phyloP scores from a whole-genome alignment of 257 asterid genomes.

The Nicotiana sylvestris region DNA sequence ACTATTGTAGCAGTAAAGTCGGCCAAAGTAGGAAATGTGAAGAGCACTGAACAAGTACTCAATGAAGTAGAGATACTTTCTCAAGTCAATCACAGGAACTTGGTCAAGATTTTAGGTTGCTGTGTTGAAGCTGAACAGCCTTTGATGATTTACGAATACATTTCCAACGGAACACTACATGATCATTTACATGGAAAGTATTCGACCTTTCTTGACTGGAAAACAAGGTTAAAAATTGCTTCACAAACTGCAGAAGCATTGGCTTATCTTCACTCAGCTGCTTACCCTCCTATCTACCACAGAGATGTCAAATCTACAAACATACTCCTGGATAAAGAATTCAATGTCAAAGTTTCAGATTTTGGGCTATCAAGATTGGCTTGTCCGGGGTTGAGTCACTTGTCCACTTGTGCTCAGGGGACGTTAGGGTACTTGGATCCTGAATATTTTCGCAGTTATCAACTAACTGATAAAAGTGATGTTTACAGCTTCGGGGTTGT shows the following conservation, averaged over 20 bases:
- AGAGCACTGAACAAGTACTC: constrained; percentile 34
- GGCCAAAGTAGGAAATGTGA: constrained; percentile 33
- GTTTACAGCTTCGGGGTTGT: constrained; percentile 46
- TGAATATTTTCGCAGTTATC: constrained; percentile 35
- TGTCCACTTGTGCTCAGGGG: constrained; percentile 45
- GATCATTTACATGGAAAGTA: constrained; percentile 34
- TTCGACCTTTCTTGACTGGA: constrained; percentile 28
- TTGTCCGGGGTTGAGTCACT: constrained; percentile 35
- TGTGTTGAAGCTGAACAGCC: constrained; percentile 46
- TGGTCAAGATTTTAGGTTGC: constrained; percentile 39
- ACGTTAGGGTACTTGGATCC: constrained; percentile 47
- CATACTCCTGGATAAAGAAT: constrained; percentile 32
- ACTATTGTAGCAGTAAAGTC: constrained; percentile 31
- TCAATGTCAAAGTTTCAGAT: constrained; percentile 40
- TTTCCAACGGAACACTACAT: constrained; percentile 39
- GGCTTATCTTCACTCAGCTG: constrained; percentile 43
- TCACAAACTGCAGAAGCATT: constrained; percentile 45
- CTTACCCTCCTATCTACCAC: constrained; percentile 40
- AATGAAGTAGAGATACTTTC: constrained; percentile 43
- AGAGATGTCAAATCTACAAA: constrained; percentile 47
- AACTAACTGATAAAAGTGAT: constrained; percentile 41
- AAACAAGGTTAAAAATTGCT: constrained; percentile 33
- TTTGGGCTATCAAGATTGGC: constrained; percentile 43
- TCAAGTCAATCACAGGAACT: constrained; percentile 45
- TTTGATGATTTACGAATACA: constrained; percentile 37